phyloP scores from a whole-genome alignment of 139 green algal species.

The Chlorokybus atmophyticus region DNA sequence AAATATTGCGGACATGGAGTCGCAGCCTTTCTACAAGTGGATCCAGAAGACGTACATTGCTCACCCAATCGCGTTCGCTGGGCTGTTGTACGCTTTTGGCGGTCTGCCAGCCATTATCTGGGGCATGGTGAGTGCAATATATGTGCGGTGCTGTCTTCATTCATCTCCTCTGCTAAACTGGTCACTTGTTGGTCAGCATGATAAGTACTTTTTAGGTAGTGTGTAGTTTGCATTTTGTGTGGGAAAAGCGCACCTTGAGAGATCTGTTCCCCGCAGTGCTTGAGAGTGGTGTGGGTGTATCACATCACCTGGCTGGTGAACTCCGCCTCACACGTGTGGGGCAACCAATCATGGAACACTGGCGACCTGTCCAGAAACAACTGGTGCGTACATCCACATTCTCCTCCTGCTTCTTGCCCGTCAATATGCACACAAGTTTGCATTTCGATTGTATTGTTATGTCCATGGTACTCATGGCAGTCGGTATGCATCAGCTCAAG shows the following conservation, averaged over 20 bases:
- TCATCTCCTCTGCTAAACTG: too few species aligned
- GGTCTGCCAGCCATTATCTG: constrained; percentile 82
- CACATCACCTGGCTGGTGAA: constrained; percentile 99
- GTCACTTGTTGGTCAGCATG: too few species aligned
- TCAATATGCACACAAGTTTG: too few species aligned
- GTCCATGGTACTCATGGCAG: not conserved
- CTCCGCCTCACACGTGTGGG: constrained; percentile 87
- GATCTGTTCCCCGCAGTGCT: too few species aligned
- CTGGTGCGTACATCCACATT: constrained; percentile 41
- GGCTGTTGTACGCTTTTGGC: constrained; percentile 63
- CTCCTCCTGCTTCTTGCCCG: too few species aligned
- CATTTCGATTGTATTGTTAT: not conserved
- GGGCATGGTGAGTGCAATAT: constrained; percentile 53
- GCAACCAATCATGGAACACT: constrained; percentile 73
- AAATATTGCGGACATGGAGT: constrained; percentile 73
- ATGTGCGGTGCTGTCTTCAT: too few species aligned
- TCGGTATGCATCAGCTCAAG: too few species aligned
- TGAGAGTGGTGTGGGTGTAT: constrained; percentile 85
- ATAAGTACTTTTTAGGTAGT: too few species aligned
- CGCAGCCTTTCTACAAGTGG: constrained; percentile 82
- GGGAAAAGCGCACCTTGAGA: too few species aligned
- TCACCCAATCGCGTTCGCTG: constrained; percentile 70
- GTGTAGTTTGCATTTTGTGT: too few species aligned
- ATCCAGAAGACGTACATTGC: constrained; percentile 70
- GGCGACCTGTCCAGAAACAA: constrained; percentile 82